Evolutionary conservation across 495 filamentous ascomycete genomes (phyloP).

Genomic region (Hypoxylon lenormandii): DNA sequence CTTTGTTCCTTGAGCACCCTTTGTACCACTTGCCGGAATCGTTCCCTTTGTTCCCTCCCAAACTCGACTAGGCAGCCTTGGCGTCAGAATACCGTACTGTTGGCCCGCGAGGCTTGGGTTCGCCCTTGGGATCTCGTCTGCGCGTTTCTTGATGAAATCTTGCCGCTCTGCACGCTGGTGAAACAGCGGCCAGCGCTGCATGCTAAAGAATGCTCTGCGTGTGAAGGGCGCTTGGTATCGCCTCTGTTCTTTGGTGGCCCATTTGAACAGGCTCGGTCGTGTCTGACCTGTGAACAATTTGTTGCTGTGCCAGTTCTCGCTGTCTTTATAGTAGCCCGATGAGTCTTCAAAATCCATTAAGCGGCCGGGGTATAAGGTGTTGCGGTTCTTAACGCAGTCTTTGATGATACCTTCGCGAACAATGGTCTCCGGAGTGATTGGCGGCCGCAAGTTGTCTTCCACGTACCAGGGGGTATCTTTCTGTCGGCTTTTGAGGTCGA

Average conservation of each 20-base stretch:
- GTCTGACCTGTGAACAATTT: conserved; percentile 28
- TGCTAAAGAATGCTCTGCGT: conserved; percentile 40
- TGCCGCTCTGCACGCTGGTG: conserved; percentile 20
- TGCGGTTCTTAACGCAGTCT: conserved; percentile 48
- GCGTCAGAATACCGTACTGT: conserved; percentile 42
- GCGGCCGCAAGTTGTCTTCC: too few species aligned
- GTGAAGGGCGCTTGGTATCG: conserved; percentile 46
- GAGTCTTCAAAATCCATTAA: conserved; percentile 35
- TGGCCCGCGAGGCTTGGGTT: conserved; percentile 34
- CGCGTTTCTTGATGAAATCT: conserved; percentile 28
- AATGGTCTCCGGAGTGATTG: conserved; percentile 3
- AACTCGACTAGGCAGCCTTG: conserved; percentile 25
- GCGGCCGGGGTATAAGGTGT: conserved; percentile 46
- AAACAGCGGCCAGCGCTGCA: conserved; percentile 47
- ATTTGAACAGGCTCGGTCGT: conserved; percentile 50
- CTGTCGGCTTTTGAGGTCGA: background rate
- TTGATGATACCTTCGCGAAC: conserved; percentile 51
- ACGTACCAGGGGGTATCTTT: too few species aligned
- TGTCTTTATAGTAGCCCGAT: conserved; percentile 20
- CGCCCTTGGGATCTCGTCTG: conserved; percentile 31
- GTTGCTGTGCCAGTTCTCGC: conserved; percentile 4
- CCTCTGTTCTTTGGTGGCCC: conserved; percentile 47
- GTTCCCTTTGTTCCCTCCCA: conserved; percentile 28
- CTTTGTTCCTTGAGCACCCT: conserved; percentile 7
- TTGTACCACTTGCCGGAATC: conserved; percentile 7